These are phyloP conservation scores for Verticillium dahliae DNA, from an alignment of 2,329 filamentous ascomycete species.

Conservation along the genomic window DNA sequence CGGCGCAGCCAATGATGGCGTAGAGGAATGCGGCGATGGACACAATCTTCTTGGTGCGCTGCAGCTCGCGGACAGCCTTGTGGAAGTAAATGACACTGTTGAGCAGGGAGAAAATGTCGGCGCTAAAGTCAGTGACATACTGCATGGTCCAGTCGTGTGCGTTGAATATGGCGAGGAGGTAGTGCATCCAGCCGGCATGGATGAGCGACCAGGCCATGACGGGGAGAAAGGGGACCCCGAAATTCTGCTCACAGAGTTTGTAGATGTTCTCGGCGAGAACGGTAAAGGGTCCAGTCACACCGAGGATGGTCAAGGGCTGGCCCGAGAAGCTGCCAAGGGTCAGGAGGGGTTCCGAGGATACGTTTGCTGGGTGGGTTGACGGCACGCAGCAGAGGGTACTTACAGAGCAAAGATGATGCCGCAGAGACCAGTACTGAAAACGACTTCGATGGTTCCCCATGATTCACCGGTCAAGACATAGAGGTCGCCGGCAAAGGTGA, in stretches of 20 bases:
- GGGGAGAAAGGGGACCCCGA: slow-evolving; percentile 55
- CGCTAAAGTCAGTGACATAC: slow-evolving; percentile 61
- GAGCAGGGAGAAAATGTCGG: slow-evolving; percentile 59
- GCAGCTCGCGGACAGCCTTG: slow-evolving; percentile 58
- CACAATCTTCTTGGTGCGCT: slow-evolving; percentile 48
- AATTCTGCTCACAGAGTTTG: slow-evolving; percentile 45
- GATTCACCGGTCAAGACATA: slow-evolving; percentile 55
- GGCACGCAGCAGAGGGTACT: slow-evolving; percentile 9
- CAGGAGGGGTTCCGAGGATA: background rate
- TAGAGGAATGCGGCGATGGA: slow-evolving; percentile 60
- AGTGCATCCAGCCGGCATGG: slow-evolving; percentile 60
- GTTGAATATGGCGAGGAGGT: slow-evolving; percentile 57
- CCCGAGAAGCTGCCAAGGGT: slow-evolving; percentile 36
- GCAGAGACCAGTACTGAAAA: slow-evolving; percentile 59
- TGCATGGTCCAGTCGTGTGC: slow-evolving; percentile 66
- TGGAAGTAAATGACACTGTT: slow-evolving; percentile 65
- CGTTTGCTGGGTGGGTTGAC: too few relatives aligned
- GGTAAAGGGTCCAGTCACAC: slow-evolving; percentile 62
- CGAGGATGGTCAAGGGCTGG: slow-evolving; percentile 59
- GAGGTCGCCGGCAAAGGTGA: slow-evolving; percentile 61
- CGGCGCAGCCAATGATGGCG: slow-evolving; percentile 55
- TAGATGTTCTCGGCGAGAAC: slow-evolving; percentile 62
- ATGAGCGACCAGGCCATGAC: slow-evolving; percentile 65
- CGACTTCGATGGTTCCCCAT: slow-evolving; percentile 62
- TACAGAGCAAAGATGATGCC: slow-evolving; percentile 56